Base-by-base conservation (phyloP, 2,329 filamentous ascomycete species). In the Hawksworthiomyces lignivorus region DNA sequence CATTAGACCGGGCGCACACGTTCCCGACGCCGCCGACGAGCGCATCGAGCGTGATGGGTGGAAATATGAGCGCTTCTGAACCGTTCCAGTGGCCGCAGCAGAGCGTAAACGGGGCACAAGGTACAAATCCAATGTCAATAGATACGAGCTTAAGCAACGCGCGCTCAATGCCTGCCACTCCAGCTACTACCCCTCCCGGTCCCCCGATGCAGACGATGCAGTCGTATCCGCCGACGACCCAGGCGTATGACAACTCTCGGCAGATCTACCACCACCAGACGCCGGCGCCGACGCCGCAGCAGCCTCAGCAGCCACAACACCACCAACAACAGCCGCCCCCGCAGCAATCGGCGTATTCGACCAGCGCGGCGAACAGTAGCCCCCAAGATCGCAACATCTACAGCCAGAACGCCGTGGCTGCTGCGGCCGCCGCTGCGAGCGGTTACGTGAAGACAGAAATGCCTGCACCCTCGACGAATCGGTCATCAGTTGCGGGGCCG, bases 1-100 rank as follows among this genome's bases (percentile, higher is more conserved):
- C 77, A 7, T 66, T 94, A 28, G 89, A 96, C 49, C 80, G 90
- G 39, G 83, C 88, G 14, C 85, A 95, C 60, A 94, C 88, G 2
- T 96, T 96, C 63, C 89, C 90, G 4, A 96, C 90, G 4, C 90
- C 90, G 27, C 89, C 90, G 2, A 87, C 89, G 1, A 96, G 87
- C 60, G 85, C 88, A n/a, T 92, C 88, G 0, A 87, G 87, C 62
- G 78, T 94, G 34, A 87, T 81, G 64, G 72, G 68, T 10, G 71
- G 68, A 9, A 65, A 75, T 47, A 87, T 94, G 73, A 80, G 80
- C 34, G 75, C 75, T 50, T 80, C 84, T 29, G 84, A 87, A 26
- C 83, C 75, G 30, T 94, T 90, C 60, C 83, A 89, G 57, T 96
- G 89, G 86, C 72, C 65, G 26, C 69, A 70, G 44, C 76, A 62